A percentile compares a stretch with the other conserved stretches of the same genome.
These are phyloP conservation scores for Domatiomyces globalis DNA, from an alignment of 2,329 filamentous ascomycete genomes.

Conservation along the genomic window DNA sequence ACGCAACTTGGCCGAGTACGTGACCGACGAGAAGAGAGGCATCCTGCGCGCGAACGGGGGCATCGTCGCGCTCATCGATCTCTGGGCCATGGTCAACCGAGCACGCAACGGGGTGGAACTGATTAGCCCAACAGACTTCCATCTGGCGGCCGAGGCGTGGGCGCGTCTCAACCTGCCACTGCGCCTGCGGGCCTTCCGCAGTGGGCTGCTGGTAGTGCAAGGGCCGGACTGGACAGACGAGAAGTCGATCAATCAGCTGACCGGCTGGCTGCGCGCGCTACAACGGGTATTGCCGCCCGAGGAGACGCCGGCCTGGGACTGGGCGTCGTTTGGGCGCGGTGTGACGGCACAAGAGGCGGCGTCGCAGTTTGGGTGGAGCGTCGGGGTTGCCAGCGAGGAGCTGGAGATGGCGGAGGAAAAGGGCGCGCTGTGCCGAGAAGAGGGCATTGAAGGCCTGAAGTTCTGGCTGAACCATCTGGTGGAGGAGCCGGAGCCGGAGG, in stretches of 20 bases:
- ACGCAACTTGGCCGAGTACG: slow-evolving; percentile 71
- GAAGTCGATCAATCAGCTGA: slow-evolving; percentile 63
- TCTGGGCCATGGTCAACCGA: slow-evolving; percentile 91
- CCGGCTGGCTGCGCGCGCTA: slow-evolving; percentile 63
- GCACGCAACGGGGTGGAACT: slow-evolving; percentile 87
- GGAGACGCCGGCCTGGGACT: slow-evolving; percentile 58
- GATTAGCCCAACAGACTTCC: slow-evolving; percentile 80
- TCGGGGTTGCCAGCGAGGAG: slow-evolving; percentile 89
- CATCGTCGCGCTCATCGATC: slow-evolving; percentile 76
- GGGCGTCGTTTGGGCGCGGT: slow-evolving; percentile 62
- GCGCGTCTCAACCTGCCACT: slow-evolving; percentile 76
- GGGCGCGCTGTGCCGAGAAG: slow-evolving; percentile 76
- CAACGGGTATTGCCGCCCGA: slow-evolving; percentile 45
- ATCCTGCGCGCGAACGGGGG: slow-evolving; percentile 68
- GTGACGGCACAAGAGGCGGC: slow-evolving; percentile 83
- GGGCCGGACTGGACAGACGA: slow-evolving; percentile 78
- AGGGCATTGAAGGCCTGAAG: slow-evolving; percentile 74
- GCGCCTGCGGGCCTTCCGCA: slow-evolving; percentile 75
- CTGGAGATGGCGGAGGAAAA: slow-evolving; percentile 93
- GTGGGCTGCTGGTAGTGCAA: slow-evolving; percentile 88
- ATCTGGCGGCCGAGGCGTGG: slow-evolving; percentile 79
- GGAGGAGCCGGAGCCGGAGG: slow-evolving; percentile 10
- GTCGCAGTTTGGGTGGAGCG: slow-evolving; percentile 87
- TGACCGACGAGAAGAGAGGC: slow-evolving; percentile 70
- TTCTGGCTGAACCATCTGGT: slow-evolving; percentile 71